Conservation (phyloP, 1,139 yeast genomes). For the Blastobotrys persicus region DNA sequence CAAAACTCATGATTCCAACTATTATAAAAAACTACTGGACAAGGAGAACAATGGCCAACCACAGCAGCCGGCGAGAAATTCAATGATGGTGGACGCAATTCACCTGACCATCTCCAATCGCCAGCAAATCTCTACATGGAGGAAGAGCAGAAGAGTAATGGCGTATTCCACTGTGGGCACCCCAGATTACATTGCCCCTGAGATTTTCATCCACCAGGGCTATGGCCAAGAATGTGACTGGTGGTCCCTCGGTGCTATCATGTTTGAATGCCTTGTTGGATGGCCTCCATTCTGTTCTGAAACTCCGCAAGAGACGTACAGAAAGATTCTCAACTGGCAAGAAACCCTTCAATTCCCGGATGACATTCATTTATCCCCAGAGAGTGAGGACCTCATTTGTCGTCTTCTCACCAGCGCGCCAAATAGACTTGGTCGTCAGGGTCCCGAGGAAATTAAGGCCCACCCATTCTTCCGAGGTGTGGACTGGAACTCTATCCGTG, state of each 20-base stretch:
- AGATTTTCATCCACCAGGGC: conserved; percentile 93
- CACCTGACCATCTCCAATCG: conserved; percentile 93
- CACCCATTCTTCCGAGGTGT: conserved; percentile 97
- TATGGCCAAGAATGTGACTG: conserved; percentile 99
- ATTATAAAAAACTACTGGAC: conserved; percentile 63
- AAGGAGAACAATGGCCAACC: conserved; percentile 36
- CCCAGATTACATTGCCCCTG: conserved; percentile 98
- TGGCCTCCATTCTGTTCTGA: conserved; percentile 99
- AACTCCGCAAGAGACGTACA: conserved; percentile 96
- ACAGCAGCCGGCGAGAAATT: conserved; percentile 50
- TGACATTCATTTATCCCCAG: conserved; percentile 90
- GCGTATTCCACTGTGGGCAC: conserved; percentile 99
- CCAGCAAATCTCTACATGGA: conserved; percentile 98
- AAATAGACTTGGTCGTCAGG: conserved; percentile 82
- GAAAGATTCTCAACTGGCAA: conserved; percentile 93
- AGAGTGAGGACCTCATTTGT: conserved; percentile 88
- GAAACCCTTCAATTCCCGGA: conserved; percentile 93
- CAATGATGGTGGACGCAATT: conserved; percentile 92
- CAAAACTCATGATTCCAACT: conserved; percentile 67
- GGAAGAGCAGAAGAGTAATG: conserved; percentile 93
- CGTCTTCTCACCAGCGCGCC: conserved; percentile 81
- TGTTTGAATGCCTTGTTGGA: conserved; percentile 97
- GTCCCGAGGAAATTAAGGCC: conserved; percentile 84
- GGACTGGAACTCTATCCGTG: conserved; percentile 91
- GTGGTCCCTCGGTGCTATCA: conserved; percentile 99